phyloP scores from a whole-genome alignment of 163 green algal species.

The Chlorella variabilis region DNA sequence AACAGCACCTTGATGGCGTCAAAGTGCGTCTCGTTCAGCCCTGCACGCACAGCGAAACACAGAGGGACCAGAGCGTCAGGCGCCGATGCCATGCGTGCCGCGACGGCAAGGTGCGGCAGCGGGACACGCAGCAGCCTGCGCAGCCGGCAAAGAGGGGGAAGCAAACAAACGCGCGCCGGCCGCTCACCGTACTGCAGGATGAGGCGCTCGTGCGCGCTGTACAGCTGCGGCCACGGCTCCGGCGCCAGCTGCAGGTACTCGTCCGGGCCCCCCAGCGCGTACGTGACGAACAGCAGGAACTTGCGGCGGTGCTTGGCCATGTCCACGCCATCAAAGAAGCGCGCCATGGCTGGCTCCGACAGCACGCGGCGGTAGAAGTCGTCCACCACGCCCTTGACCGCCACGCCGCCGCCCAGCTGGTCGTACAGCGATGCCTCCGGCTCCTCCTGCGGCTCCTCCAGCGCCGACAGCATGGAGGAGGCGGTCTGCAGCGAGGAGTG shows the following conservation, averaged over 20 bases:
- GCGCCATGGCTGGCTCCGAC: not conserved
- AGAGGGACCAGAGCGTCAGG: no score
- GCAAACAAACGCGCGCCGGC: no score
- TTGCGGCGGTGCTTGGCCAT: conserved; percentile 8
- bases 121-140: no score
- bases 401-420: conserved; percentile 21
- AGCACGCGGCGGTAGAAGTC: not conserved
- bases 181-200: conserved; percentile 1
- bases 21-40: conserved; percentile 9
- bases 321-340: conserved; percentile 12
- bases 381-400: conserved; percentile 10
- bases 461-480: not conserved
- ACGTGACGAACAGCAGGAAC: conserved; percentile 28
- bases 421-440: conserved; percentile 20
- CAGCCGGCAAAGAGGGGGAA: no score
- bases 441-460: not conserved
- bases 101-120: no score
- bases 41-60: not conserved
- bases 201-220: conserved; percentile 16
- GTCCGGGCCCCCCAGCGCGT: conserved; percentile 14
- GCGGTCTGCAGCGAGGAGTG: not conserved
- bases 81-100: no score
- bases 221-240: conserved; percentile 26
- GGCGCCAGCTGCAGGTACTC: conserved; percentile 10
- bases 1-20: conserved; percentile 13